Evolutionary conservation across 768 basidiomycete species (phyloP), one percentile per base, ranked within the genome.

Genomic region (Pleurotus citrinopileatus): DNA sequence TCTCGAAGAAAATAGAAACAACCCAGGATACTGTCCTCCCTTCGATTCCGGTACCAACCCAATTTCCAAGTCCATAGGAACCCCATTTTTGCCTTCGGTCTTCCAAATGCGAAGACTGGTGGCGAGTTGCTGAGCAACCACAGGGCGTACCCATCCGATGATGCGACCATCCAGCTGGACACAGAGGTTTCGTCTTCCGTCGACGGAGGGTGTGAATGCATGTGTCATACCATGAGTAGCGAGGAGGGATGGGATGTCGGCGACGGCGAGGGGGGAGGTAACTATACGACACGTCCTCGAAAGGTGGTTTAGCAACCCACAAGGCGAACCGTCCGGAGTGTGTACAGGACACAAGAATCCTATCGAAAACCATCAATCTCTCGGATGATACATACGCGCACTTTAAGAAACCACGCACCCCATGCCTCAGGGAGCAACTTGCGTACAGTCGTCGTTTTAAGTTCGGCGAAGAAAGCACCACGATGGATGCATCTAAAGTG

Each of bases 401-500:
- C 37, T 17, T 10, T 27, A 48, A 42, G 13, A 59, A 53, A 40
- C 3, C 13, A 65, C 77, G 59, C 65, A 93, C 94, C 97, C 97
- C 97, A 99, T 28, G 96, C 91, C 71, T 99, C 97, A 20, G 97
- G 97, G 15, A 98, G 75, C 47, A 99, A 75, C 69, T 98, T 98
- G 58, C 97, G 87, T 53, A 99, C 97, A 19, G 94, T 87, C 0
- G 97, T 99, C 1, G 97, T 99, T 76, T 98, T 98, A 52, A 98
- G 83, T 68, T 98, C 94, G 5, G 95, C 91, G 66, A 99, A 99
- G 82, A 99, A 99, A 32, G 97, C 94, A 68, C 97, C 97, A 72
- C 97, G 91, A 72, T 99, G 97, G 26, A 99, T 94, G 69, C 91
- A 97, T 54, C 97, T 81, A 77, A 99, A 99, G 73, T 99, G 97